Evolutionary conservation across 352 stramenopile species (phyloP).

Genomic region (Pythium coloratum): DNA sequence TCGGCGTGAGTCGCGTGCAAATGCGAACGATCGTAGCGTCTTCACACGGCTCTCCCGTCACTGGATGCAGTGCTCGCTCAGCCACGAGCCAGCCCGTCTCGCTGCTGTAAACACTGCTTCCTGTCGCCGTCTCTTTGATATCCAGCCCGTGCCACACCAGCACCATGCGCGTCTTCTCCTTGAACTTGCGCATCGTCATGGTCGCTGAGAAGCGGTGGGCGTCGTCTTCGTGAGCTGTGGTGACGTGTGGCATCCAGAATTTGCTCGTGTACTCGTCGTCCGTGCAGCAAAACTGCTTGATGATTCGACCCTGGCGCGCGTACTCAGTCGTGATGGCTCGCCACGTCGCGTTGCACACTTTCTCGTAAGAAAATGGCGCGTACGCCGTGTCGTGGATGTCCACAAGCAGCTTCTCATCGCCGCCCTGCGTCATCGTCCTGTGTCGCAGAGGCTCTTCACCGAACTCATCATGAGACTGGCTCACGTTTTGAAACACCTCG

Average conservation of each 20-base stretch:
- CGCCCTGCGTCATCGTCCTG: neutral
- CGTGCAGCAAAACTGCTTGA: conserved; percentile 8
- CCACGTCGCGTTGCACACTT: conserved; percentile 18
- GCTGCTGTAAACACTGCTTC: conserved; percentile 9
- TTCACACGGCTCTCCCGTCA: neutral
- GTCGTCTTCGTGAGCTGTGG: neutral
- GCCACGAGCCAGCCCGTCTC: conserved; percentile 17
- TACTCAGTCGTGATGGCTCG: conserved; percentile 19
- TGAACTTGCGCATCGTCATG: conserved; percentile 16
- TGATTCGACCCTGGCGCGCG: conserved; percentile 9
- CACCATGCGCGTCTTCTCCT: conserved; percentile 6
- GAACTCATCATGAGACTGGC: neutral
- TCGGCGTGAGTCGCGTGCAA: conserved; percentile 9
- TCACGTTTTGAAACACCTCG: neutral
- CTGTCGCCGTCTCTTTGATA: neutral
- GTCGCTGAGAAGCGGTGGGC: neutral
- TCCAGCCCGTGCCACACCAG: conserved; percentile 15
- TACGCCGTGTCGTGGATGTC: neutral
- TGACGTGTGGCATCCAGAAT: neutral
- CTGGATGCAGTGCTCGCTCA: neutral
- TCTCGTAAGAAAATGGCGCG: conserved; percentile 15
- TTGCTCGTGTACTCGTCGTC: conserved; percentile 19
- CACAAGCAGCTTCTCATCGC: conserved; percentile 1
- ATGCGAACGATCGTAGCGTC: conserved; percentile 7
- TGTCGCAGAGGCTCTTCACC: neutral